Base-by-base conservation (phyloP, 352 stramenopile species). In the Phytopythium helicoides region DNA sequence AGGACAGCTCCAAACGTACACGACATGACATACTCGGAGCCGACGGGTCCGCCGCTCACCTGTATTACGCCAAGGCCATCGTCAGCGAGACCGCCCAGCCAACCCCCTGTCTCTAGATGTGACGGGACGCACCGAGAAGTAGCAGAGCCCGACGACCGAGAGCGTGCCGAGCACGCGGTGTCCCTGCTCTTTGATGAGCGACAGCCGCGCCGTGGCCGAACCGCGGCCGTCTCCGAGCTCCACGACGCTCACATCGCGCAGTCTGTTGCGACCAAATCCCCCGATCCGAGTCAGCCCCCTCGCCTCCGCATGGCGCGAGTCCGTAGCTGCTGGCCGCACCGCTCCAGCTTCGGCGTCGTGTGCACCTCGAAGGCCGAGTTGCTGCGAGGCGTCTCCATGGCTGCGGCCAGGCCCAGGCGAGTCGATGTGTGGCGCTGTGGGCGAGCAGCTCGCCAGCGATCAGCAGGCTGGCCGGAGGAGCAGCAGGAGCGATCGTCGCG, bases 71-170 rank as follows among this genome's bases (percentile, higher is more conserved):
- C 36, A 21, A 49, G 23, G 36, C 16, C 16, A 12, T 22, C 21
- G 23, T 49, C 22, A 49, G 42, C 25, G 21, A 21, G 9, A 18
- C n/a, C 22, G 22, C 16, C 22, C 21, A 49, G 8, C 21, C 10
- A 18, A 22, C 37, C 3, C 37, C 22, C 23, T 38, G 28, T 18
- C 25, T 8, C 12, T 16, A 18, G 12, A 42, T 42, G 21, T 23
- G 21, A 18, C 11, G 16, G 37, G 16, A 56, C 64, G 35, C 31
- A 76, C 69, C 31, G 73, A 68, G 36, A 86, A 82, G 60, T 82
- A 86, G 63, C 71, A 82, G 25, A 86, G 53, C 16, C 71, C 74
- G 28, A 77, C 64, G 47, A 86, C 74, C 23, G 74, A 79, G 52
- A 81, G 63, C 55, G 73, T 75, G 56, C 68, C 79, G 33, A 86